Base-by-base conservation (phyloP, 2,329 filamentous ascomycete genomes). In the Tothia fuscella region DNA sequence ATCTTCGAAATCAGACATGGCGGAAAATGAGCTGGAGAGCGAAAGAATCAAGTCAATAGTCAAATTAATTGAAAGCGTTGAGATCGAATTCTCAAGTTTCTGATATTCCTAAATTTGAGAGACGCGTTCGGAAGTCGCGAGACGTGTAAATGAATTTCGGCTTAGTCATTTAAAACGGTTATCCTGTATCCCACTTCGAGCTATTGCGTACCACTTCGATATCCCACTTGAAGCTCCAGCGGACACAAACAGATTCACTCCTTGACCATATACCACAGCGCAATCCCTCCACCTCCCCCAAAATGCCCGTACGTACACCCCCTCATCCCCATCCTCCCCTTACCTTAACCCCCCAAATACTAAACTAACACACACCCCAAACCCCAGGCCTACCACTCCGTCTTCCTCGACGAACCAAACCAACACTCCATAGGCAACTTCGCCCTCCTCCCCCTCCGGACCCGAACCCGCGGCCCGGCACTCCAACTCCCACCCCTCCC, bases 381-480 rank as follows among this genome's bases (percentile, higher is more conserved):
- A 20, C 35, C 22, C 35, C 28, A 25, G 86, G 89, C 89, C 66
- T 96, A 95, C 74, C 93, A 96, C 74, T 93, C 85, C 62, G 83
- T 94, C 73, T 95, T 95, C 78, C 77, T 80, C 62, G 67, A 89
- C 76, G 75, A 86, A 74, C 70, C 80, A 49, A 75, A 77, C 57
- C 74, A 79, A 51, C 74, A 76, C 55, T 57, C 77, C 53, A 78
- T 80, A 59, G 87, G 89, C 61, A 96, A 95, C 75, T 88, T 96
- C 60, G 88, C 89, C 17, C 78, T 96, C 52, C 80, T 95, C 41
- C 89, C 91, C 1, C 81, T 98, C 42, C 88, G 91, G 56, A 96
- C 91, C 56, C 85, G 86, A 63, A 93, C 87, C 49, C 83, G 91
- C 49, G 91, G 91, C n/a, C 91, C 91, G 32, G 89, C 89, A 51